Evolutionary conservation across 805 yeast species (phyloP), one percentile per base, ranked within the genome.

Genomic region (Kodamaea fukazawae): DNA sequence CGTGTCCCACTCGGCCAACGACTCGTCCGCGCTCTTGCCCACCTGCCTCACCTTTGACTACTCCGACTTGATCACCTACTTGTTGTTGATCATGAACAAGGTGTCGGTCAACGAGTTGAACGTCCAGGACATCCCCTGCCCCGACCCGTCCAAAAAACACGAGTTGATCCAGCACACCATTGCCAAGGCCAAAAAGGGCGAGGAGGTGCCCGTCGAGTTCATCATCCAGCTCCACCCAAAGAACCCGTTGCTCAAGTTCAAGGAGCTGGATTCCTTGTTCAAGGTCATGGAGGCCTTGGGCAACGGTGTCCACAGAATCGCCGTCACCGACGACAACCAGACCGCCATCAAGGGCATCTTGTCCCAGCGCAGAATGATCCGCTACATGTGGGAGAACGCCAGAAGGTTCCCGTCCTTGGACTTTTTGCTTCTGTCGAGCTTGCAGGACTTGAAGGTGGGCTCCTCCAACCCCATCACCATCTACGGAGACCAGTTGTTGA

Each of bases 251-350:
- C 75, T 85, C 45, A 85, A 86, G 55, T 68, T 93, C 42, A 76
- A 79, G 32, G 89, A 86, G 51, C 49, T 63, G 15, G 89, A 83
- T 41, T 76, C 81, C 14, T 67, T 91, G 38, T 72, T 82, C 30
- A 74, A 78, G 4, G 96, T 87, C 2, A 85, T 86, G 51, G 95
- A 88, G 60, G 80, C 86, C 9, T 70, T 91, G 45, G 98, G 97
- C n/a, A 78, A 86, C 29, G 99, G 99, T 14, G 96, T 90, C 3
- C 99, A 93, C 65, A 75, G 99, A 57, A 79, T 91, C 14, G 96
- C 97, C 8, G 86, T 90, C 41, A 74, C 83, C 15, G 70, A 79
- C 55, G 73, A 69, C 34, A 70, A 75, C 16, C 71, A 72, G 44
- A 45, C 45, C 34, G 44, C 37, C 10, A 79, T 90, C 36, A 79